These are phyloP conservation scores for Coniferiporia weirii DNA, from an alignment of 1,284 basidiomycete species.

Conservation along the genomic window DNA sequence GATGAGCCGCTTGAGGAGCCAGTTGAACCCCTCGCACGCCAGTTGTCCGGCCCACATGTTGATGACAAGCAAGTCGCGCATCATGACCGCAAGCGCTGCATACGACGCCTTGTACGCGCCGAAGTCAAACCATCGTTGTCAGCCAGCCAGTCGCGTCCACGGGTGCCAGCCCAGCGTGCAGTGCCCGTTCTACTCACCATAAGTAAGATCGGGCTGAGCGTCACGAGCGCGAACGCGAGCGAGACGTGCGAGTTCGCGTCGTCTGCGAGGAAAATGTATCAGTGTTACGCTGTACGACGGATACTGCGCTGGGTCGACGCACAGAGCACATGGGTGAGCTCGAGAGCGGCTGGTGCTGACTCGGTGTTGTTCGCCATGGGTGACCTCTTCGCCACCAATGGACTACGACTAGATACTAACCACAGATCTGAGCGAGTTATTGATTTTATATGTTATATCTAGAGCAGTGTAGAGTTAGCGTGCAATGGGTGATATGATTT, in stretches of 20 bases:
- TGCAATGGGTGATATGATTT: too few species aligned
- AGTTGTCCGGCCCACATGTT: slow-evolving; percentile 82
- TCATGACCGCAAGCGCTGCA: slow-evolving; percentile 67
- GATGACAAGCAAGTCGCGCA: slow-evolving; percentile 72
- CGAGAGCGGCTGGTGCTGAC: slow-evolving; percentile 38
- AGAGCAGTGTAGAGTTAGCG: too few species aligned
- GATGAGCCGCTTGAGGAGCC: slow-evolving; percentile 61
- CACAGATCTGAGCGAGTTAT: not conserved
- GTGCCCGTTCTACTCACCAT: slow-evolving; percentile 44
- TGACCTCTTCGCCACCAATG: not conserved
- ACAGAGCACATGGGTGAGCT: slow-evolving; percentile 68
- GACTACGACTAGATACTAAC: too few species aligned
- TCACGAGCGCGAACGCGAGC: slow-evolving; percentile 60
- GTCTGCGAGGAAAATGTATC: slow-evolving; percentile 38
- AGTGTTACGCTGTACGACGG: slow-evolving; percentile 9
- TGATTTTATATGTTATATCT: too few species aligned
- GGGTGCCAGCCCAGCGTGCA: too few species aligned
- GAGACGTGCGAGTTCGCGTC: slow-evolving; percentile 61
- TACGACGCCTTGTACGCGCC: slow-evolving; percentile 70
- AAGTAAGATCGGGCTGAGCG: slow-evolving; percentile 69
- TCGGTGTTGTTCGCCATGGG: slow-evolving; percentile 5
- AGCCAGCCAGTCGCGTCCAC: too few species aligned
- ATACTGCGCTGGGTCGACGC: slow-evolving; percentile 24
- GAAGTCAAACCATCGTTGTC: too few species aligned
- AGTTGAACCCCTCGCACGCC: slow-evolving; percentile 68